Conservation (phyloP, 106 monocot genomes). For the Dendrobium catenatum region DNA sequence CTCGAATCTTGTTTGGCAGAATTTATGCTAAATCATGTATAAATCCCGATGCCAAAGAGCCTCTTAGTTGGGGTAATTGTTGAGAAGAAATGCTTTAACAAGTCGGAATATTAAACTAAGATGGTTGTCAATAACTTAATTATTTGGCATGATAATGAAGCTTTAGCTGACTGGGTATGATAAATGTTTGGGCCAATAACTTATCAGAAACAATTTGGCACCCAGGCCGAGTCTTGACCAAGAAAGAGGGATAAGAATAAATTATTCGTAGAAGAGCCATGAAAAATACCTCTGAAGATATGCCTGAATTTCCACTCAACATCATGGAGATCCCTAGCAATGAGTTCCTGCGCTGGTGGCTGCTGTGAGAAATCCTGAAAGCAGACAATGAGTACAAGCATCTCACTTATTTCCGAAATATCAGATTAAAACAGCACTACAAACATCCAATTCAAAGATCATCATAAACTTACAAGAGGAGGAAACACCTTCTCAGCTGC, state of each 20-base stretch:
- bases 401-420: no score
- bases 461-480: conserved; percentile 12
- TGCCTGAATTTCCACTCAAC: conserved; percentile 27
- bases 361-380: conserved; percentile 23
- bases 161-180: background rate
- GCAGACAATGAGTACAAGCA: background rate
- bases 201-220: no score
- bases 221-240: background rate
- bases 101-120: no score
- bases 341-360: conserved; percentile 19
- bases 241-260: background rate
- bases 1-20: no score
- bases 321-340: conserved; percentile 22
- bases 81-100: no score
- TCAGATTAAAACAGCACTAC: background rate
- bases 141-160: no score
- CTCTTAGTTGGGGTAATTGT: no score
- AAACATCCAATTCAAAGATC: background rate
- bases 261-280: background rate
- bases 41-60: no score
- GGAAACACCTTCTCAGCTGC: conserved; percentile 28
- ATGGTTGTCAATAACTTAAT: no score
- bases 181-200: background rate
- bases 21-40: no score
- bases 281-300: conserved; percentile 16